Evolutionary conservation across 1,284 basidiomycete species (phyloP), one percentile per base, ranked within the genome.

Genomic region (Leccinum huronense): DNA sequence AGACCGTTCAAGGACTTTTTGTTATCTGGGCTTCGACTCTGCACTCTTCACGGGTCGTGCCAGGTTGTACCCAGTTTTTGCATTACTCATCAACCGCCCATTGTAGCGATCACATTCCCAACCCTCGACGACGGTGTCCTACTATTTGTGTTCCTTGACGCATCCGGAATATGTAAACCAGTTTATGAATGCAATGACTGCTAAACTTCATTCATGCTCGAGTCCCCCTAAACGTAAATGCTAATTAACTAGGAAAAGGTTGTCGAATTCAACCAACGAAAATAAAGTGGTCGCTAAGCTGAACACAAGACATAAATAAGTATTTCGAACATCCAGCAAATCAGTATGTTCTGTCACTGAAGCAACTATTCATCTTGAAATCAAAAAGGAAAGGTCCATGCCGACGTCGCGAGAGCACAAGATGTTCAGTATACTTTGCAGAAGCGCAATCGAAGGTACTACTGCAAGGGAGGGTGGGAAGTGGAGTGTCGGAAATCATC

Each of bases 11-110:
- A 64, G 62, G 63, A 69, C 59, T 61, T 48, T 23, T 57, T 64
- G 56, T 61, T 66, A 56, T 63, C 62, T 45, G 53, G 51, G 51
- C 30, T 54, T 63, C 56, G 53, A 62, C 60, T 54, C 63, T 33
- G 60, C 23, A 40, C 16, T 62, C 58, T 59, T 61, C 57, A 62
- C 11, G 45, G 33, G 58, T 58, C 19, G 58, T 48, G 57, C 34
- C 60, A 62, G 54, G 63, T 62, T 59, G 63, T 61, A 38, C 54
- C 63, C 59, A 63, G 61, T 51, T 72, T 57, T 60, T 74, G 69
- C 72, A 74, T 66, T 63, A 62, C 67, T 65, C 66, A 68, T 61
- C 62, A 48, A 61, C 65, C 59, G 63, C 64, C 66, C 60, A 65
- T 60, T 70, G 64, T 73, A 63, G 63, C 65, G 63, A 65, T 64